Evolutionary conservation across 345 rosid genomes (phyloP), one percentile per base, ranked within the genome.

Genomic region (Dovyalis caffra): DNA sequence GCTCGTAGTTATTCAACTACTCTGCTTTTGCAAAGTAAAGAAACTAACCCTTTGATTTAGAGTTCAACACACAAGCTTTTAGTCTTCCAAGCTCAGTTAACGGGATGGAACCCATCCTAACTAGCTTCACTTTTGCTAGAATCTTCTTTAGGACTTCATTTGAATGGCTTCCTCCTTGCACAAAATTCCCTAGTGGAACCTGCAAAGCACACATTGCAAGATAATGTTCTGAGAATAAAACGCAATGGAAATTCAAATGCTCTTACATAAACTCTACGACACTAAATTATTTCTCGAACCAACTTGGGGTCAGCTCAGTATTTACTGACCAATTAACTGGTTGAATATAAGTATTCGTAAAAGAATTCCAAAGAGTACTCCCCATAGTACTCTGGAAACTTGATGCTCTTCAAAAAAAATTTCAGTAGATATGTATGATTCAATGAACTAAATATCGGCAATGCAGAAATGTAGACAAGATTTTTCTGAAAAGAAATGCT

Each of bases 51-150:
- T 75, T 63, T 66, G 86, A 64, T 77, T 82, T 85, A 67, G 87
- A 83, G 71, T 90, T 91, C 74, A 95, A 78, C 71, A 95, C 57
- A 58, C 63, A 78, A 77, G 90, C 85, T 77, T 92, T 95, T 74
- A 89, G 62, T 81, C 79, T 85, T 66, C 86, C 92, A 64, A 95
- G 87, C 85, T 92, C 94, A 3, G 82, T 77, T 71, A 81, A 76
- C 1, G 90, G 83, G 80, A 91, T 45, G 82, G 91, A 75, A 56
- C 91, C 88, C 62, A 73, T 79, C 81, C 85, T 82, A 77, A 86
- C 92, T 69, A 95, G 85, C 83, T 87, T 91, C 64, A 89, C 97
- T 87, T 88, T 92, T 69, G 89, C 82, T 78, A 83, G 85, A 81
- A 95, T 83, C 87, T 86, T 92, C 85, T 85, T 91, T 28, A 89